Percentiles rank a stretch among this genome's conserved stretches.
phyloP scores from a whole-genome alignment of 164 flowering plant genomes.

The Chimonanthus praecox region DNA sequence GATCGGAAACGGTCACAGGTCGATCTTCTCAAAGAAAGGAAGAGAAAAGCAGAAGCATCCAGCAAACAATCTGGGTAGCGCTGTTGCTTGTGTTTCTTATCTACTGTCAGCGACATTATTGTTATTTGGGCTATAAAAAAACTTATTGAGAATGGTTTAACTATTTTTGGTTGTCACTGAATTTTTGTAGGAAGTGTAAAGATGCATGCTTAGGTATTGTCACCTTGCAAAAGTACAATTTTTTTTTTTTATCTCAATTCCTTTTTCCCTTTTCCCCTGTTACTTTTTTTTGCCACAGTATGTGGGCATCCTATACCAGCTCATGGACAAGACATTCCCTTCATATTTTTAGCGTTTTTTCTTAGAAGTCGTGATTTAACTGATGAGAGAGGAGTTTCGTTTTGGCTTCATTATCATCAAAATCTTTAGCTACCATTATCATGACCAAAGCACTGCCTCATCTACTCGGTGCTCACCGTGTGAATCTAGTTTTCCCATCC shows the following conservation, averaged over 20 bases:
- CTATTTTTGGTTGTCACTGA: background rate
- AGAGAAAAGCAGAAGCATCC: constrained; percentile 30
- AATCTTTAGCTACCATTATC: too few relatives aligned
- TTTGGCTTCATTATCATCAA: too few relatives aligned
- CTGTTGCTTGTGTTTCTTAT: background rate
- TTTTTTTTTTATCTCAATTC: background rate
- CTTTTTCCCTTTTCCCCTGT: background rate
- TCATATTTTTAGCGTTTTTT: background rate
- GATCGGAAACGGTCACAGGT: constrained; percentile 29
- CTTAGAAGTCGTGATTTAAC: too few relatives aligned
- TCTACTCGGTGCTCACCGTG: too few relatives aligned
- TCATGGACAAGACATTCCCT: background rate
- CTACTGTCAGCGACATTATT: background rate
- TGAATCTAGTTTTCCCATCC: too few relatives aligned
- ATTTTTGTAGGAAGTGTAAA: background rate
- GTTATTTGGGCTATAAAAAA: background rate
- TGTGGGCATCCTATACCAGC: too few relatives aligned
- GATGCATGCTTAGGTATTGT: background rate
- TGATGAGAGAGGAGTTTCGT: too few relatives aligned
- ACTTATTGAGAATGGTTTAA: background rate
- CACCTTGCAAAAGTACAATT: too few relatives aligned
- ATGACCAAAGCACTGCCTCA: too few relatives aligned
- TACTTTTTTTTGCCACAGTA: too few relatives aligned
- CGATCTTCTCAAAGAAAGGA: constrained; percentile 45
- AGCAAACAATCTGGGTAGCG: background rate